A percentile compares a stretch with the other conserved stretches of the same genome.
These are phyloP conservation scores for Talinum fruticosum DNA, from an alignment of 148 eudicot genomes.

Conservation along the genomic window DNA sequence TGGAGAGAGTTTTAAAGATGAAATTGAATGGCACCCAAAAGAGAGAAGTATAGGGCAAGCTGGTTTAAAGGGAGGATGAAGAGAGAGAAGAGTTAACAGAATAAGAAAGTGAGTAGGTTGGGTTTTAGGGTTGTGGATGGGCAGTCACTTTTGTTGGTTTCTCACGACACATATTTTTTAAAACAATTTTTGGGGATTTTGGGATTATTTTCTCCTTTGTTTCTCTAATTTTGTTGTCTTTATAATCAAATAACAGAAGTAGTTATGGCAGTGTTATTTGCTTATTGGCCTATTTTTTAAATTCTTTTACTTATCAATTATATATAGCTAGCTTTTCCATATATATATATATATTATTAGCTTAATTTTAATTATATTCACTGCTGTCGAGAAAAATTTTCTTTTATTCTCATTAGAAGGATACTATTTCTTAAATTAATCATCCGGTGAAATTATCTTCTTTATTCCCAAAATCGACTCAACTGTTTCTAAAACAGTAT, in stretches of 20 bases:
- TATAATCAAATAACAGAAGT: background rate
- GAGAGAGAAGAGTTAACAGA: slow-evolving; percentile 27
- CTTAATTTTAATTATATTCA: no score
- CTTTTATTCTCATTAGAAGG: no score
- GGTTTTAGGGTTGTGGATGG: slow-evolving; percentile 75
- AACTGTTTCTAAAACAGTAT: no score
- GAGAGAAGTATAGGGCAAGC: slow-evolving; percentile 28
- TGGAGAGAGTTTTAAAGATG: background rate
- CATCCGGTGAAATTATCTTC: no score
- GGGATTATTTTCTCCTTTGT: background rate
- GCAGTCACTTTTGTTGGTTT: slow-evolving; percentile 92
- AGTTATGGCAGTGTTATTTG: background rate
- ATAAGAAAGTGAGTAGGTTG: slow-evolving; percentile 53
- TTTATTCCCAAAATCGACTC: no score
- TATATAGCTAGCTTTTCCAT: background rate
- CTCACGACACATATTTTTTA: slow-evolving; percentile 46
- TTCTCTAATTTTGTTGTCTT: background rate
- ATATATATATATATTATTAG: no score
- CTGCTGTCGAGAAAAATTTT: no score
- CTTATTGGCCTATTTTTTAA: slow-evolving; percentile 9
- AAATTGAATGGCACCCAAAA: slow-evolving; percentile 5
- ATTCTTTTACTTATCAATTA: background rate
- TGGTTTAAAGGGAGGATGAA: slow-evolving; percentile 18
- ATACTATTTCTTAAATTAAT: no score
- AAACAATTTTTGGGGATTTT: background rate